Evolutionary conservation across 805 yeast species (phyloP), one percentile per base, ranked within the genome.

Genomic region (Candida corydali): DNA sequence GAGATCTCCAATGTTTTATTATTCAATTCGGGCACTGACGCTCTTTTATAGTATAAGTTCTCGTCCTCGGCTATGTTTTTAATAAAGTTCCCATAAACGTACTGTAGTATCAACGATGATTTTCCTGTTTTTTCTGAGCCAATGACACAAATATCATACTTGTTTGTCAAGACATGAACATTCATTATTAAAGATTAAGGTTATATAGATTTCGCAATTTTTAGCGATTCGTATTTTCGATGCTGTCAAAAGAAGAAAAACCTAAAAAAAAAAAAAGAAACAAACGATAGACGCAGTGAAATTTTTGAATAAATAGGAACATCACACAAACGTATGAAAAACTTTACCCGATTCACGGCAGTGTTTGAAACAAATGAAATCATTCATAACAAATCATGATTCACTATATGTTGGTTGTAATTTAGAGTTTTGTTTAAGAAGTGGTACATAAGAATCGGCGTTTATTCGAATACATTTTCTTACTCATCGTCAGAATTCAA

Each of bases 401-500:
- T n/a, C n/a, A n/a, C n/a, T n/a, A n/a, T n/a, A n/a, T n/a, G n/a
- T n/a, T n/a, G n/a, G n/a, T n/a, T n/a, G n/a, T n/a, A n/a, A n/a
- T n/a, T n/a, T n/a, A n/a, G n/a, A n/a, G n/a, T n/a, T n/a, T n/a
- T n/a, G n/a, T n/a, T n/a, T n/a, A n/a, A n/a, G n/a, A n/a, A n/a
- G n/a, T n/a, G n/a, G n/a, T n/a, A n/a, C n/a, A n/a, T n/a, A n/a
- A n/a, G n/a, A n/a, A n/a, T n/a, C n/a, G n/a, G n/a, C n/a, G n/a
- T n/a, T n/a, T n/a, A n/a, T n/a, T n/a, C n/a, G n/a, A n/a, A n/a
- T n/a, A n/a, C 18, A 17, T 17, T 17, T 26, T 4, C 10, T 38
- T 47, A 38, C 47, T 79, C 85, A 35, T 77, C 84, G 19, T 81
- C 85, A 11, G 84, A 79, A 19, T 70, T 70, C 56, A 85, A 62